Conservation (phyloP, 148 eudicot species). For the Rheum nobile region DNA sequence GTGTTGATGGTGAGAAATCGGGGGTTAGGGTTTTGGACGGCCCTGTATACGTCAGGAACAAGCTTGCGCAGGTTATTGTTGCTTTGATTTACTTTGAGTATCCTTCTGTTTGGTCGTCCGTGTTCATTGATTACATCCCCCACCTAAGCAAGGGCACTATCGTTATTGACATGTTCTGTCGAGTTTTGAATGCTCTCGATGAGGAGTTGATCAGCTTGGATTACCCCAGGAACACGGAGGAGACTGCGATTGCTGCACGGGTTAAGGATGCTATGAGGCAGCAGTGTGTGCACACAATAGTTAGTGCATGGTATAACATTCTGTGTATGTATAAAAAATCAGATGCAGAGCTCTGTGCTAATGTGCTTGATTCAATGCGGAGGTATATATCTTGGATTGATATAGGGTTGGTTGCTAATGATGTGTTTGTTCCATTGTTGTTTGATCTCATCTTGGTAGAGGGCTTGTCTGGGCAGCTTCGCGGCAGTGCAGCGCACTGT, state of each 20-base stretch:
- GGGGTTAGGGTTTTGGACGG: slow-evolving; percentile 66
- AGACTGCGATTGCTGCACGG: slow-evolving; percentile 44
- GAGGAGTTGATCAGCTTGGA: slow-evolving; percentile 88
- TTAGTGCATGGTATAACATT: slow-evolving; percentile 68
- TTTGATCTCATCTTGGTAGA: slow-evolving; percentile 70
- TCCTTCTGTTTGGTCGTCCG: slow-evolving; percentile 64
- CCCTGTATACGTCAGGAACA: slow-evolving; percentile 71
- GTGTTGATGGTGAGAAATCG: slow-evolving; percentile 27
- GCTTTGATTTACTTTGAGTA: slow-evolving; percentile 73
- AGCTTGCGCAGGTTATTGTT: slow-evolving; percentile 89
- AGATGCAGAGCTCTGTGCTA: slow-evolving; percentile 57
- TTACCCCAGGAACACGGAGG: slow-evolving; percentile 55
- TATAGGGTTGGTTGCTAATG: slow-evolving; percentile 69
- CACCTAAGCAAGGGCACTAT: slow-evolving; percentile 50
- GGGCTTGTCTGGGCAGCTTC: slow-evolving; percentile 53
- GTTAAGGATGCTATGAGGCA: slow-evolving; percentile 95
- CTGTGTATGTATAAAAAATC: slow-evolving; percentile 58
- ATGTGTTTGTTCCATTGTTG: slow-evolving; percentile 47
- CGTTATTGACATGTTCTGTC: slow-evolving; percentile 97
- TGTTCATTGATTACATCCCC: slow-evolving; percentile 62
- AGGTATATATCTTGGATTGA: slow-evolving; percentile 92
- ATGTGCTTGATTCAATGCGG: slow-evolving; percentile 73
- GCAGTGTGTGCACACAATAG: slow-evolving; percentile 80
- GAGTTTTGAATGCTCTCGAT: slow-evolving; percentile 80
- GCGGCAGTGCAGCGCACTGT: slow-evolving; percentile 67